These are phyloP conservation scores for Lanmaoa rubissima DNA, from an alignment of 768 basidiomycete genomes.

Conservation along the genomic window DNA sequence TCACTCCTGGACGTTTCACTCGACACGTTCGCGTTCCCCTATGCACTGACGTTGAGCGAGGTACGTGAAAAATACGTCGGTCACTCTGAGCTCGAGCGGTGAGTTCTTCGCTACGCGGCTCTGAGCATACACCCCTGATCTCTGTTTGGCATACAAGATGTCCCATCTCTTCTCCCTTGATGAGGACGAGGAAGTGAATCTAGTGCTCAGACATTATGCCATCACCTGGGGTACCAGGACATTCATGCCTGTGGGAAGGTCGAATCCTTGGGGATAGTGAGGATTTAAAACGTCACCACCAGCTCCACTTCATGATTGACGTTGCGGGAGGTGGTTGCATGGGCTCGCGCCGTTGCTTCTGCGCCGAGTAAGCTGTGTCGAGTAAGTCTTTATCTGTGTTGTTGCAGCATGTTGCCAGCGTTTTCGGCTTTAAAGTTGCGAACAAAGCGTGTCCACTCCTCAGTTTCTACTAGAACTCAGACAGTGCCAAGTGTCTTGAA, in stretches of 20 bases:
- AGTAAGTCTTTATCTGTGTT: no score
- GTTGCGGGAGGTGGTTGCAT: no score
- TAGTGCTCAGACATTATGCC: slow-evolving; percentile 47
- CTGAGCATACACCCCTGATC: neutral
- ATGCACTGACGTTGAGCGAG: slow-evolving; percentile 5
- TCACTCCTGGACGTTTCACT: slow-evolving; percentile 52
- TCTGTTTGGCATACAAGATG: slow-evolving; percentile 49
- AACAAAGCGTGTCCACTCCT: no score
- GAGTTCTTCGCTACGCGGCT: slow-evolving; percentile 8
- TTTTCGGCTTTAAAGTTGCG: no score
- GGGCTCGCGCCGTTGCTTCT: no score
- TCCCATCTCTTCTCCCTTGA: slow-evolving; percentile 78
- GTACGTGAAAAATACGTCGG: slow-evolving; percentile 46
- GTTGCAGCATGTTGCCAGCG: no score
- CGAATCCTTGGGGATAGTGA: slow-evolving; percentile 17
- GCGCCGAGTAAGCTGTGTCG: no score
- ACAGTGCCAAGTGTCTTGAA: neutral
- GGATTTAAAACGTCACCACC: neutral
- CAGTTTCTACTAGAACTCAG: no score
- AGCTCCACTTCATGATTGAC: no score
- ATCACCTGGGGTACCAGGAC: slow-evolving; percentile 1
- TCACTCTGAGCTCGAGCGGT: slow-evolving; percentile 53
- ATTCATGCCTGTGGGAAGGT: neutral
- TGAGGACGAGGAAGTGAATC: slow-evolving; percentile 86
- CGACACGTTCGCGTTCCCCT: slow-evolving; percentile 45